Base-by-base conservation (phyloP, 352 stramenopile genomes). In the Peronospora farinosa region DNA sequence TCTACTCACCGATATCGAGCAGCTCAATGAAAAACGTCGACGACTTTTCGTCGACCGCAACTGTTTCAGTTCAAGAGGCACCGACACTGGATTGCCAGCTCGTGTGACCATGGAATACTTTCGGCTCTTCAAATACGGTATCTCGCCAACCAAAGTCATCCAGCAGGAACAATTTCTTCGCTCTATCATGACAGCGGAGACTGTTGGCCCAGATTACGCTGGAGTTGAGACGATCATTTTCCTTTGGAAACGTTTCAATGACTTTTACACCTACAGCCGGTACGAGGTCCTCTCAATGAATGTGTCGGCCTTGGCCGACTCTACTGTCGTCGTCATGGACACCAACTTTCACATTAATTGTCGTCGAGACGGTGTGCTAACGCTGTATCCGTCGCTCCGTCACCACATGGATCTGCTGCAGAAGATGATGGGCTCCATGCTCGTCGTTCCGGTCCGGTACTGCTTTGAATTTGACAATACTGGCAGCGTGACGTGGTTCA, bases 161-260 rank as follows among this genome's bases (percentile, higher is more conserved):
- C 45, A 69, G 9, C 72, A 86, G 45, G 67, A 88, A 36, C 39
- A 63, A 7, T 85, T 86, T 33, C 30, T 86, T 8, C 72, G 75
- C 12, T 58, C 68, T 19, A 53, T 73, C 41, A 86, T 84, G 77
- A 72, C 48, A 23, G 53, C 46, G 13, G 23, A 67, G 12, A 58
- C 80, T 2, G 35, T 52, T n/a, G 76, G 74, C 0, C 73, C 74
- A 0, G 73, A 85, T 46, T 85, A 79, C 55, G 16, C 53, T 3
- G 74, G 72, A 19, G 48, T 83, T 5, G 72, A 82, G 15, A 56
- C 40, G 7, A 15, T 65, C 32, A 42, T 87, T 11, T 44, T 80
- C 38, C 40, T 57, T 61, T 87, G 69, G 72, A 67, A 67, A 16
- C 63, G 75, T 11, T 81, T 85, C 58, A 58, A 54, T 9, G 27